Conservation (phyloP, 768 basidiomycete genomes). For the Leccinum variicolor region DNA sequence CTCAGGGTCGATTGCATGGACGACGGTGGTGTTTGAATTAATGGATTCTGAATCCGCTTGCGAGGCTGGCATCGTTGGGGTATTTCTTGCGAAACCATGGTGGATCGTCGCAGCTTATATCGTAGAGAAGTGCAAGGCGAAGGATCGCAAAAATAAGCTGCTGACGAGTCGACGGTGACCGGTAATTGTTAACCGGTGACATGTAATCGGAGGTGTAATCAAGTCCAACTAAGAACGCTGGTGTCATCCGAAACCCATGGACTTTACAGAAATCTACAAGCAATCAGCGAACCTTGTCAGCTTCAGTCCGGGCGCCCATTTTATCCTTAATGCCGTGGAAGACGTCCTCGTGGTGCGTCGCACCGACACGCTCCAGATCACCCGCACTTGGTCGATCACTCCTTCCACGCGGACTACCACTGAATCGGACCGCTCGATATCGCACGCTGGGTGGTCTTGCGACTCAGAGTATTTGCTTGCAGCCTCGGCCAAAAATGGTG, state of each 20-base stretch:
- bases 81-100: neutral
- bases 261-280: constrained; percentile 84
- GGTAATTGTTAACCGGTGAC: too few relatives aligned
- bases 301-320: constrained; percentile 86
- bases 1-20: constrained; percentile 13
- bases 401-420: constrained; percentile 43
- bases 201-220: neutral
- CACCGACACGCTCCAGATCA: constrained; percentile 79
- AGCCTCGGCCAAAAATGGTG: constrained; percentile 65
- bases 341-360: constrained; percentile 82
- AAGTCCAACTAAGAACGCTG: neutral
- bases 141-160: constrained; percentile 7
- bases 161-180: too few relatives aligned
- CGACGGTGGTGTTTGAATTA: constrained; percentile 10
- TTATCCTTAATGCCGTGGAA: constrained; percentile 75
- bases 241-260: constrained; percentile 48
- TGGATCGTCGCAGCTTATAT: constrained; percentile 10
- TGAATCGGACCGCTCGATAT: constrained; percentile 46
- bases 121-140: neutral
- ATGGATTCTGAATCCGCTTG: constrained; percentile 15
- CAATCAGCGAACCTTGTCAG: constrained; percentile 67
- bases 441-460: constrained; percentile 80
- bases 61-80: constrained; percentile 5
- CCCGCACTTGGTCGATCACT: constrained; percentile 74
- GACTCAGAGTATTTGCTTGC: constrained; percentile 87